Percentiles rank a stretch among this genome's conserved stretches.
Evolutionary conservation across 78 protist genomes (phyloP).

Genomic region (Pigoraptor vietnamica): DNA sequence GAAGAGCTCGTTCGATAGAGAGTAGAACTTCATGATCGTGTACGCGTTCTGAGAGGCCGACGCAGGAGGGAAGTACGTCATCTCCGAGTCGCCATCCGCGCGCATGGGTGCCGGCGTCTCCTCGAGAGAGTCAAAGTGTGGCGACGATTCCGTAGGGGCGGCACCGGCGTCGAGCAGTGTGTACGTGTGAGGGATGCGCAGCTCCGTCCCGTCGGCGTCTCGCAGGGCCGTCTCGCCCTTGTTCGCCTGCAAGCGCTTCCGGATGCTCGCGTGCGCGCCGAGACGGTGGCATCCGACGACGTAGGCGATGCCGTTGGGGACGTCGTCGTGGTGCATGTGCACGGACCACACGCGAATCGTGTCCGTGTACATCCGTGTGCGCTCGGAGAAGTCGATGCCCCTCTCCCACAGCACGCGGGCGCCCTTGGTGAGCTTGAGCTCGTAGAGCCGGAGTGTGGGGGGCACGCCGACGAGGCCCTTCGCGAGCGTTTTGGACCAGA

Average conservation of each 20-base stretch:
- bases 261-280: neutral
- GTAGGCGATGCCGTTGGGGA: neutral
- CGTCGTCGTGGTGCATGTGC: neutral
- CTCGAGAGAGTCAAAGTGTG: neutral
- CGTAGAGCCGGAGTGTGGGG: neutral
- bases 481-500: neutral
- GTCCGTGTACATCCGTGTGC: neutral
- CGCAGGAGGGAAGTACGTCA: neutral
- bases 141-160: neutral
- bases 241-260: neutral
- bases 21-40: neutral
- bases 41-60: neutral
- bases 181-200: neutral
- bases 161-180: neutral
- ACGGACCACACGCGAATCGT: neutral
- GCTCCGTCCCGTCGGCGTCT: neutral
- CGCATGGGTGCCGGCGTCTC: neutral
- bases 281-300: neutral
- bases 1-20: neutral
- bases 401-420: conserved; percentile 1
- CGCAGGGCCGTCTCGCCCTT: neutral
- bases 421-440: neutral
- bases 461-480: neutral
- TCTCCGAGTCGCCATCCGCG: neutral
- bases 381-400: neutral